Conservation (phyloP, 305 asterid genomes). For the Rubia balearica region DNA sequence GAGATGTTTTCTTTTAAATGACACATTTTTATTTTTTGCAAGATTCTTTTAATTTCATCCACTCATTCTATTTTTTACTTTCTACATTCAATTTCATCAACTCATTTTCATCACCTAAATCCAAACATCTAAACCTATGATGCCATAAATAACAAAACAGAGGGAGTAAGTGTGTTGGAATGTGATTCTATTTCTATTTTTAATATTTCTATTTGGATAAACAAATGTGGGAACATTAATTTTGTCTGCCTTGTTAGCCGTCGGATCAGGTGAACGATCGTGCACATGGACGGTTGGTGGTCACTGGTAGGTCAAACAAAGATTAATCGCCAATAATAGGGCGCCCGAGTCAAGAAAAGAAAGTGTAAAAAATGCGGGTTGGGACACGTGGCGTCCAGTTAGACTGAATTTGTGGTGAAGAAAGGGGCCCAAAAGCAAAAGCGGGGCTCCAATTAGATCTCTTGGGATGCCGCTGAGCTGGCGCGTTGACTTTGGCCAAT, state of each 20-base stretch:
- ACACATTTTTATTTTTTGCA: too few species aligned
- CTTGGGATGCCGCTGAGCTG: slow-evolving; percentile 28
- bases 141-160: too few species aligned
- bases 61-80: too few species aligned
- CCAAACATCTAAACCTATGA: too few species aligned
- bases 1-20: too few species aligned
- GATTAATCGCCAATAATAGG: background rate
- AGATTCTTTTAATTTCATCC: too few species aligned
- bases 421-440: background rate
- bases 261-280: slow-evolving; percentile 22
- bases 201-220: background rate
- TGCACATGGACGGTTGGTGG: slow-evolving; percentile 12
- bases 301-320: slow-evolving; percentile 14
- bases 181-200: background rate
- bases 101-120: too few species aligned
- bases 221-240: background rate
- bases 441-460: slow-evolving; percentile 16
- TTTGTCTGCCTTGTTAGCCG: slow-evolving; percentile 17
- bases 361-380: slow-evolving; percentile 4
- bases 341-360: background rate
- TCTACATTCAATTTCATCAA: too few species aligned
- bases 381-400: slow-evolving; percentile 23
- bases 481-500: slow-evolving; percentile 41
- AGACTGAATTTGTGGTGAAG: background rate
- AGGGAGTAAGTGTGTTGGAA: too few species aligned